Base-by-base conservation (phyloP, 179 eudicot species). In the Patellifolia procumbens region DNA sequence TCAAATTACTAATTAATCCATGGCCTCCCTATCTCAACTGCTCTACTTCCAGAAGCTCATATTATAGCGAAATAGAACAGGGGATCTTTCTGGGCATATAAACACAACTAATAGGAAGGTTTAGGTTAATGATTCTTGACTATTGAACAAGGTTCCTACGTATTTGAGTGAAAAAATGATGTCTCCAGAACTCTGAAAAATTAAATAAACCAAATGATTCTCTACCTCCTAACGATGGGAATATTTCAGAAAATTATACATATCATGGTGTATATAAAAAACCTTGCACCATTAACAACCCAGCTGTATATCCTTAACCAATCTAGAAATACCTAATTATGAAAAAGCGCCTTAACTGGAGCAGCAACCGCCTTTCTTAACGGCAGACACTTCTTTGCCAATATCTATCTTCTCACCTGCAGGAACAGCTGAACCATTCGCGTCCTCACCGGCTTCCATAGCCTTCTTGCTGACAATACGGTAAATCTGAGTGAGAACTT, bases 341-440 rank as follows among this genome's bases (percentile, higher is more conserved):
- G 51, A 53, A 49, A 28, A 68, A 13, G 10, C 59, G 67, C 15
- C 43, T 61, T 81, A 88, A 78, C 83, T 82, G 0, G 93, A 89
- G 78, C 93, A 91, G 74, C 97, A 89, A 4, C 93, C 88, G n/a
- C 73, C 86, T 78, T 79, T 85, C 84, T 88, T 91, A 80, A 90
- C 68, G 46, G 83, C 93, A 22, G 91, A 79, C 11, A 87, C 89
- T 68, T 91, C 96, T 73, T 91, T 87, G n/a, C 84, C 86, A 4
- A 91, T 83, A 22, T 91, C 90, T 22, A 91, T 91, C 67, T 82
- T 89, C 84, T 91, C 92, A 17, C 97, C 93, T 3, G 89, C 61
- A 34, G 93, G 93, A 2, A 87, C 83, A 6, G 82, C 66, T 1
- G 87, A 71, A 63, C 83, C 87, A 58, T 72, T 85, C 37, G 80